Evolutionary conservation across 164 flowering plant species (phyloP), one percentile per base, ranked within the genome.

Genomic region (Vitis rupestris): DNA sequence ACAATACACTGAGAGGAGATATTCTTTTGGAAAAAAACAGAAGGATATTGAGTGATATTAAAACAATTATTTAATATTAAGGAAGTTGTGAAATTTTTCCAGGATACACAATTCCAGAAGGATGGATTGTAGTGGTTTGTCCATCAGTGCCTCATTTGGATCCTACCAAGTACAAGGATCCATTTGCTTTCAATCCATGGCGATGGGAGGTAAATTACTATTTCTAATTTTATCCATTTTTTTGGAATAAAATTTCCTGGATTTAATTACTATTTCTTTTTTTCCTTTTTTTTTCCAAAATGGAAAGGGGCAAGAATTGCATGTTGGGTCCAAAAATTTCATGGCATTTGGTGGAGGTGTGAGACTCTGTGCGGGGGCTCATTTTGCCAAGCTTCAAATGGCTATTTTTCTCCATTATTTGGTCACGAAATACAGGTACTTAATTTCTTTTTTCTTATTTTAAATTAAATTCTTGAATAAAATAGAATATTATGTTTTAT

Each of bases 331-430:
- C 9, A 83, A 76, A 71, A 72, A 79, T 73, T 83, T 83, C 77
- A 81, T 74, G 81, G 82, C 86, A 51, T 83, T 81, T 64, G 86
- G 86, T 66, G 86, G 84, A 12, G 86, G 86, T 19, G 71, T 81
- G 81, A 79, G 84, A 69, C 78, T 79, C 60, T 83, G 84, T 73
- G 84, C 79, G 14, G 86, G 86, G 62, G 78, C 86, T 60, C 84
- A 83, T 6, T 81, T 76, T 65, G 72, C 79, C 47, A 81, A 72
- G 76, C 59, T 81, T 15, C 80, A 76, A 57, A 75, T 83, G 79
- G 65, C 81, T 16, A 79, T 79, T 55, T 83, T 79, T 23, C 27
- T 23, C 27, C 27, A 1, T 23, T 23, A 23, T 23, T 23, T 23
- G 27, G 27, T 23, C 27, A 79, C 82, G 8, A 75, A 77, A 54